These are phyloP conservation scores for Chrysanthemum lavandulifolium DNA, from an alignment of 129 eudicot species.

Conservation along the genomic window DNA sequence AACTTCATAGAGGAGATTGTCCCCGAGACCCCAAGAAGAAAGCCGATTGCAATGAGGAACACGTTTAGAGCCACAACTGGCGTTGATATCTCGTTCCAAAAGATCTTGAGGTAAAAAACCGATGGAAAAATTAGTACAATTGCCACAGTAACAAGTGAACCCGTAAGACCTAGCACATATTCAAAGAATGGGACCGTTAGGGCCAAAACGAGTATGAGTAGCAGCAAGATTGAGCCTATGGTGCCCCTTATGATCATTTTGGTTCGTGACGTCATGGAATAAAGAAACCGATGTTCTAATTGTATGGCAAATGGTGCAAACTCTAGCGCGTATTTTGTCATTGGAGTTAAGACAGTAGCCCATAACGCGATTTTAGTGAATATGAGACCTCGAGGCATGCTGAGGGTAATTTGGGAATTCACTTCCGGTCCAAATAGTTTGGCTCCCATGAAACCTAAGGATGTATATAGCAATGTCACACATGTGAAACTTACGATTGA, in stretches of 20 bases:
- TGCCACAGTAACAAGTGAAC: conserved; percentile 68
- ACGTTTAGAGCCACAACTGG: conserved; percentile 42
- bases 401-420: conserved; percentile 74
- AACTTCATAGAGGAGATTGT: conserved; percentile 68
- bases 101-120: conserved; percentile 73
- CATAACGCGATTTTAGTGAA: conserved; percentile 74
- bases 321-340: conserved; percentile 90
- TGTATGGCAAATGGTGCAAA: conserved; percentile 83
- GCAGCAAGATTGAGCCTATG: conserved; percentile 62
- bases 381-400: conserved; percentile 65
- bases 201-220: conserved; percentile 58
- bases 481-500: conserved; percentile 72
- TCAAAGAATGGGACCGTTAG: conserved; percentile 81
- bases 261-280: conserved; percentile 47
- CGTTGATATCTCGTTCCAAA: conserved; percentile 46
- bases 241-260: conserved; percentile 64
- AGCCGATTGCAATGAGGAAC: conserved; percentile 42
- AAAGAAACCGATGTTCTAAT: conserved; percentile 63
- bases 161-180: conserved; percentile 81
- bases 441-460: conserved; percentile 80
- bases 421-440: conserved; percentile 76
- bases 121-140: conserved; percentile 69
- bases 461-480: conserved; percentile 62
- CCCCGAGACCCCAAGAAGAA: conserved; percentile 54
- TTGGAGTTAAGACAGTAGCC: conserved; percentile 87